These are phyloP conservation scores for Lachnellula cervina DNA, from an alignment of 2,329 filamentous ascomycete species.

Conservation along the genomic window DNA sequence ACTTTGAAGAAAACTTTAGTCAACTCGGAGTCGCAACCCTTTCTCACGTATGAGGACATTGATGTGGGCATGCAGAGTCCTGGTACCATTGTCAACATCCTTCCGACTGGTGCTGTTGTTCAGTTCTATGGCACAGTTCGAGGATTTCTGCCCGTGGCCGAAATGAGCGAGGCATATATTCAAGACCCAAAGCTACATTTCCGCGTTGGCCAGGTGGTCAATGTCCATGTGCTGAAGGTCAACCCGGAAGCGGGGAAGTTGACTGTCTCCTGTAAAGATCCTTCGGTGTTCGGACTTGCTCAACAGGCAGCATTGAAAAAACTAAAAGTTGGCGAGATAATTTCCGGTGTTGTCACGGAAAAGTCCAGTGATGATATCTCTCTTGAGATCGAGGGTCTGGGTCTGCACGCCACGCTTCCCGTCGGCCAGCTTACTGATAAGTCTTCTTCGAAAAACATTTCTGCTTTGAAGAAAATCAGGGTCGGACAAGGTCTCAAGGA, in stretches of 20 bases:
- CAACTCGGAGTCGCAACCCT: slow-evolving; percentile 77
- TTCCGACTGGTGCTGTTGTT: slow-evolving; percentile 75
- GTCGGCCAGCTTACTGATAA: slow-evolving; percentile 81
- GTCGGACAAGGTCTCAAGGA: slow-evolving; percentile 79
- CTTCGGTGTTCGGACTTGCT: slow-evolving; percentile 66
- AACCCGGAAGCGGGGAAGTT: slow-evolving; percentile 67
- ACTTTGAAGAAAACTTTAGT: slow-evolving; percentile 93
- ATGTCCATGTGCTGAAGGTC: slow-evolving; percentile 79
- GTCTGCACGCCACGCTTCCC: slow-evolving; percentile 72
- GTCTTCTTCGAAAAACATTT: slow-evolving; percentile 70
- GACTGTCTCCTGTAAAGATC: slow-evolving; percentile 90
- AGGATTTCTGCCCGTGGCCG: slow-evolving; percentile 85
- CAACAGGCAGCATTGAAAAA: slow-evolving; percentile 73
- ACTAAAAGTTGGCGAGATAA: slow-evolving; percentile 67
- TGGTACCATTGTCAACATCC: slow-evolving; percentile 80
- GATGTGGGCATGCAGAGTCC: slow-evolving; percentile 71
- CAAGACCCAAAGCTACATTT: slow-evolving; percentile 87
- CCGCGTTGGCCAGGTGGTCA: slow-evolving; percentile 83
- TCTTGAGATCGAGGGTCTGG: slow-evolving; percentile 68
- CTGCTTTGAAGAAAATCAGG: slow-evolving; percentile 72
- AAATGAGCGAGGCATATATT: slow-evolving; percentile 98
- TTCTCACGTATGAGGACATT: slow-evolving; percentile 73
- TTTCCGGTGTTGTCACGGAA: slow-evolving; percentile 75
- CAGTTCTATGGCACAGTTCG: slow-evolving; percentile 84
- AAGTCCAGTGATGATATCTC: slow-evolving; percentile 73